phyloP scores from a whole-genome alignment of 805 yeast genomes.

The Metschnikowia noctiluminum region DNA sequence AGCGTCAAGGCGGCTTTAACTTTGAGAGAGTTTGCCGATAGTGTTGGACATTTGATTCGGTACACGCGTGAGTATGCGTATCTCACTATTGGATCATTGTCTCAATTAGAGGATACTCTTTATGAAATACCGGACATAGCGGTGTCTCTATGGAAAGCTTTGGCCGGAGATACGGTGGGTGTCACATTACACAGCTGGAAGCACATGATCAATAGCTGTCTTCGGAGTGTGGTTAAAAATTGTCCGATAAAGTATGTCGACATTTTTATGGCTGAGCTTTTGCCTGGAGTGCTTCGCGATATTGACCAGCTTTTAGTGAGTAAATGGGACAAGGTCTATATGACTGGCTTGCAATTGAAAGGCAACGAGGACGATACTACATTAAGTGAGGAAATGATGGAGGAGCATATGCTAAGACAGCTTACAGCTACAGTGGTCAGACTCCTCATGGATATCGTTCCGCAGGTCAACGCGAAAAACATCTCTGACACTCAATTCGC shows the following conservation, averaged over 20 bases:
- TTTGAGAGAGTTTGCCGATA: conserved; percentile 93
- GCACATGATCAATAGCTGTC: conserved; percentile 87
- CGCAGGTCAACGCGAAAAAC: conserved; percentile 61
- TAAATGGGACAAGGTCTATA: conserved; percentile 70
- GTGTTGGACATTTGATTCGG: conserved; percentile 92
- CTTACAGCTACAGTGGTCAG: conserved; percentile 89
- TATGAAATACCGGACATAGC: conserved; percentile 86
- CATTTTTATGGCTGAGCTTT: conserved; percentile 68
- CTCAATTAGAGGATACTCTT: conserved; percentile 84
- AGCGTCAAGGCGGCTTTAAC: conserved; percentile 92
- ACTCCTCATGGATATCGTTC: conserved; percentile 79
- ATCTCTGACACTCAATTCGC: conserved; percentile 59
- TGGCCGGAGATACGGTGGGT: conserved; percentile 82
- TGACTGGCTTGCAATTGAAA: conserved; percentile 53
- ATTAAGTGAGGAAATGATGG: conserved; percentile 96
- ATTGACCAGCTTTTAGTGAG: conserved; percentile 70
- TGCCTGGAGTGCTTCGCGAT: conserved; percentile 72
- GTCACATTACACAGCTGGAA: conserved; percentile 95
- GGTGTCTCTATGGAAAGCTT: conserved; percentile 71
- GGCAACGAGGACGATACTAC: conserved; percentile 73
- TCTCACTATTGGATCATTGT: conserved; percentile 81
- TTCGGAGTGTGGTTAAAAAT: conserved; percentile 80
- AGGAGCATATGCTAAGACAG: conserved; percentile 90
- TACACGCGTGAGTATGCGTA: conserved; percentile 96
- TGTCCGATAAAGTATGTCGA: conserved; percentile 74